Evolutionary conservation across 352 stramenopile genomes (phyloP).

Genomic region (Phytophthora megakarya): DNA sequence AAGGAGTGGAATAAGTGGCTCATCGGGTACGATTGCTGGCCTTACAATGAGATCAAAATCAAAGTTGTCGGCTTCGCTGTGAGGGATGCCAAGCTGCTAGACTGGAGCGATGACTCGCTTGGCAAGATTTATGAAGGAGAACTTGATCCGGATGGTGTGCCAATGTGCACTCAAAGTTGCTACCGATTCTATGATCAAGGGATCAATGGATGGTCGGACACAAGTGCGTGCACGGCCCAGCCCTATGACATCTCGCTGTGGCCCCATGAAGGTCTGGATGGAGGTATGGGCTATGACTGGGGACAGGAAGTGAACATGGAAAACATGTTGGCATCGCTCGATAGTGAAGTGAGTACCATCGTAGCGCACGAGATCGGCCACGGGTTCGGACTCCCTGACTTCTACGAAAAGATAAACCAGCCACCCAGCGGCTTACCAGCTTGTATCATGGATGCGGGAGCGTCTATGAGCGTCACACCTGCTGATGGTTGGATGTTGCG

Average conservation of each 20-base stretch:
- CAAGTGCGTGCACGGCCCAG: slow-evolving; percentile 25
- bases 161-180: slow-evolving; percentile 28
- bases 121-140: slow-evolving; percentile 34
- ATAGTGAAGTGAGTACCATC: slow-evolving; percentile 27
- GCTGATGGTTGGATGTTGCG: slow-evolving; percentile 26
- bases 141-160: slow-evolving; percentile 25
- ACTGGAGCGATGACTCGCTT: slow-evolving; percentile 37
- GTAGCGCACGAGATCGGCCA: slow-evolving; percentile 37
- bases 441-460: slow-evolving; percentile 8
- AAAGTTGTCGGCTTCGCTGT: slow-evolving; percentile 14
- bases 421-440: slow-evolving; percentile 2
- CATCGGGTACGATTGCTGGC: slow-evolving; percentile 20
- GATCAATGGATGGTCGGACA: slow-evolving; percentile 15
- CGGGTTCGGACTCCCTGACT: slow-evolving; percentile 18
- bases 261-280: slow-evolving; percentile 24
- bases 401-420: slow-evolving; percentile 14
- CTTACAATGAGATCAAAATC: slow-evolving; percentile 16
- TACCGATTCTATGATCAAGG: slow-evolving; percentile 33
- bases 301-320: slow-evolving; percentile 23
- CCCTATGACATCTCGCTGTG: slow-evolving; percentile 36
- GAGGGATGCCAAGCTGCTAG: slow-evolving; percentile 20
- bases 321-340: slow-evolving; percentile 26
- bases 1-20: slow-evolving; percentile 48
- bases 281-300: slow-evolving; percentile 20
- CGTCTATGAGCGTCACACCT: slow-evolving; percentile 12